Evolutionary conservation across 805 yeast genomes (phyloP).

Genomic region (Barnettozyma pratensis): DNA sequence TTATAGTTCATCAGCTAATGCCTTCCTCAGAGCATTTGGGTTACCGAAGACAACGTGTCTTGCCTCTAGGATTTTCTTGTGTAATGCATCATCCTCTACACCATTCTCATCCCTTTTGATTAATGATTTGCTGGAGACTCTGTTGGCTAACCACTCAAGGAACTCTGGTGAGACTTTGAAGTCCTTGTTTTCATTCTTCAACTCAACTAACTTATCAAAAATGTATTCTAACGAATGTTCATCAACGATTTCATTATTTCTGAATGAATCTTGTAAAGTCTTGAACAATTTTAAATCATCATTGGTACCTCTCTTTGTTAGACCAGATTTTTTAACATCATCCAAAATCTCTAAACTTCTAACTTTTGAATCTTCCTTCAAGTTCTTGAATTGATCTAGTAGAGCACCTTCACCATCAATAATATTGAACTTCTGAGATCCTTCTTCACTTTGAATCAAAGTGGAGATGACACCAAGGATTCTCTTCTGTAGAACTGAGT

Average conservation of each 20-base stretch:
- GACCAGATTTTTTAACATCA: slow-evolving; percentile 29
- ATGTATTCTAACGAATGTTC: slow-evolving; percentile 39
- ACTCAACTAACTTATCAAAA: slow-evolving; percentile 32
- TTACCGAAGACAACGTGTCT: slow-evolving; percentile 77
- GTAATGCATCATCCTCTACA: slow-evolving; percentile 28
- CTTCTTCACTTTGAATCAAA: slow-evolving; percentile 32
- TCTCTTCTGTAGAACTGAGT: slow-evolving; percentile 39
- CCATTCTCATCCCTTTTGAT: slow-evolving; percentile 21
- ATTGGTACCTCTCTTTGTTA: slow-evolving; percentile 11
- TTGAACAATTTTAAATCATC: slow-evolving; percentile 13
- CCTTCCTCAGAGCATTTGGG: slow-evolving; percentile 63
- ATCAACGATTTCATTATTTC: slow-evolving; percentile 26
- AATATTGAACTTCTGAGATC: slow-evolving; percentile 23
- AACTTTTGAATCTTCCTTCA: slow-evolving; percentile 26
- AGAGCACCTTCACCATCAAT: slow-evolving; percentile 21
- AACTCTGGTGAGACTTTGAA: slow-evolving; percentile 36
- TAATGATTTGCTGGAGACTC: slow-evolving; percentile 31
- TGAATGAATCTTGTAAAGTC: slow-evolving; percentile 17
- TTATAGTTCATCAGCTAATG: slow-evolving; percentile 45
- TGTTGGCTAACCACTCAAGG: slow-evolving; percentile 57
- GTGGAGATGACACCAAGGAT: slow-evolving; percentile 48
- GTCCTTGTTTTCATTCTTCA: slow-evolving; percentile 29
- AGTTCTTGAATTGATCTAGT: slow-evolving; percentile 19
- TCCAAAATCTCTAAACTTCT: slow-evolving; percentile 43
- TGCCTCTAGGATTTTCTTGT: slow-evolving; percentile 35